These are phyloP conservation scores for Asclepias syriaca DNA, from an alignment of 257 asterid genomes.

Conservation along the genomic window DNA sequence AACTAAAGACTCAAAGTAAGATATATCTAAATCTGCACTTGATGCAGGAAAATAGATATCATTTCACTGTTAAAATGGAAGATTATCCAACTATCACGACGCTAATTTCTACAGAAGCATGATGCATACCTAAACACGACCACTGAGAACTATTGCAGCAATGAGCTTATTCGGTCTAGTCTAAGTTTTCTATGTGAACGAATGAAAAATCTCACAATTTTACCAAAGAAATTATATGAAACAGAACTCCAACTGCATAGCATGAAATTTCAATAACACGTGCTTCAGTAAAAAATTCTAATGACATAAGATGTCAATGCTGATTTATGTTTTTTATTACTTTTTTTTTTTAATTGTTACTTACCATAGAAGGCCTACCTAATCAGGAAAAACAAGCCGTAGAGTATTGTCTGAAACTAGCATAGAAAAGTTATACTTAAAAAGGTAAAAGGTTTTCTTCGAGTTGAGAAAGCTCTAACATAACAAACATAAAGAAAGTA, in stretches of 20 bases:
- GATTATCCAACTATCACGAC: not conserved
- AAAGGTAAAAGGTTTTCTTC: not conserved
- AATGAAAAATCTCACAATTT: not conserved
- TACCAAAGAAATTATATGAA: not conserved
- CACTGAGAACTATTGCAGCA: not conserved
- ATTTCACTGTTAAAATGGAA: not conserved
- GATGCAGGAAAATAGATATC: not conserved
- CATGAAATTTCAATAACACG: not conserved
- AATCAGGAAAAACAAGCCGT: not conserved
- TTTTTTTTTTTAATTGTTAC: not conserved
- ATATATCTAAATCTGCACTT: not conserved
- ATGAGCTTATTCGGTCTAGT: not conserved
- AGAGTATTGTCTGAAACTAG: not conserved
- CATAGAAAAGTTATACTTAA: not conserved
- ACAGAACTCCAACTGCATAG: not conserved
- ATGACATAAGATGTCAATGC: not conserved
- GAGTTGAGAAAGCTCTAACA: not conserved
- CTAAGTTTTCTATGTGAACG: not conserved
- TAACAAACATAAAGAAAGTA: constrained; percentile 1
- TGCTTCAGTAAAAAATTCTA: not conserved
- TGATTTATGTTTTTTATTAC: too few species aligned
- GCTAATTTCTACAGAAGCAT: not conserved
- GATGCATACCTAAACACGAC: not conserved
- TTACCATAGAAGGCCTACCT: not conserved
- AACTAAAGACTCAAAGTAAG: not conserved